Percentiles rank a stretch among this genome's conserved stretches.
Evolutionary conservation across 208 protist genomes (phyloP).

Genomic region (Phytomonas francai): DNA sequence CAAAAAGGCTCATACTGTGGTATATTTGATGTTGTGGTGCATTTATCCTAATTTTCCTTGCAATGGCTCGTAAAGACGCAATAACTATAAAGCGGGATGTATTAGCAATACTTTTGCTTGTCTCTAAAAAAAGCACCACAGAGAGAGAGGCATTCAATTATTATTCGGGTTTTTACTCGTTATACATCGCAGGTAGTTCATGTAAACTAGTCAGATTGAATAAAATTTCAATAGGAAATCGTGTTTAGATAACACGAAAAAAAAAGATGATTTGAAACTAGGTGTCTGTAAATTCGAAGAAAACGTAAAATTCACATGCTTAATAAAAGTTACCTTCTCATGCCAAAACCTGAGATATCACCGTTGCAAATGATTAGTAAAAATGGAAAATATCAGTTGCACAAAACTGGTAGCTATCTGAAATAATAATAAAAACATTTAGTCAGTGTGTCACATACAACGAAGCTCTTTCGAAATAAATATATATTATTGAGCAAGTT

Average conservation of each 20-base stretch:
- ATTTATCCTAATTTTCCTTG: background rate
- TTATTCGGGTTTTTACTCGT: background rate
- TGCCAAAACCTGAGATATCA: background rate
- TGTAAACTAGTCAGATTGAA: background rate
- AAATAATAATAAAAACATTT: background rate
- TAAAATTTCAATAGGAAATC: background rate
- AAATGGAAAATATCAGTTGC: background rate
- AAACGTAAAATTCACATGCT: background rate
- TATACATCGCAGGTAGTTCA: background rate
- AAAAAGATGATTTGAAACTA: too few relatives aligned
- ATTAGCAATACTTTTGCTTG: background rate
- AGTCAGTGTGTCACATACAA: background rate
- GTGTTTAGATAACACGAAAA: too few relatives aligned
- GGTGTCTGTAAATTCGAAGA: too few relatives aligned
- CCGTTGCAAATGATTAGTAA: background rate
- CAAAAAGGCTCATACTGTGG: background rate
- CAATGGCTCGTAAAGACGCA: background rate
- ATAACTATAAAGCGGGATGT: background rate
- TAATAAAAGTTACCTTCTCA: background rate
- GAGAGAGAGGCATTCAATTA: background rate
- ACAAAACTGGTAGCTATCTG: background rate
- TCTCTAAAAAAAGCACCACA: background rate
- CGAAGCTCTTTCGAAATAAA: constrained; percentile 7
- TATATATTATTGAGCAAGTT: constrained; percentile 7
- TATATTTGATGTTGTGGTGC: background rate